Conservation (phyloP, 2,329 filamentous ascomycete genomes). For the Annulohypoxylon truncatum region DNA sequence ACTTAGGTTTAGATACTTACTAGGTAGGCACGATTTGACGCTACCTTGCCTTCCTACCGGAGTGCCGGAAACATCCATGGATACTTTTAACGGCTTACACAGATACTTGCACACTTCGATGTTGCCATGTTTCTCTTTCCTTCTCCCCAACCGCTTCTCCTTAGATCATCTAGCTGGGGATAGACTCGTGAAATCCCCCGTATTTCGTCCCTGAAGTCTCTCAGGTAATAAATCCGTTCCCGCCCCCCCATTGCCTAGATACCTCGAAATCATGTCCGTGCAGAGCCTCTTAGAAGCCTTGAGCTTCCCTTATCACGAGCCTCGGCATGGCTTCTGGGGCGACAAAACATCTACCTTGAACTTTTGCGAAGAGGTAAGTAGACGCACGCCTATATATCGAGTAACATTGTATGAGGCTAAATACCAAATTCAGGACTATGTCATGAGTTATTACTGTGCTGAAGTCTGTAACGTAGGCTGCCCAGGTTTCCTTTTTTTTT, state of each 20-base stretch:
- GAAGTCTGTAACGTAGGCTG: constrained; percentile 74
- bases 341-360: constrained; percentile 79
- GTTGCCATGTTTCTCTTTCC: constrained; percentile 6
- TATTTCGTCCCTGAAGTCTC: neutral
- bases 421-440: constrained; percentile 62
- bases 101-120: neutral
- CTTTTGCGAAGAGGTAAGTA: constrained; percentile 80
- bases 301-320: constrained; percentile 49
- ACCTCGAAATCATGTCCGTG: constrained; percentile 34
- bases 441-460: constrained; percentile 78
- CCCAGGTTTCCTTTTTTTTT: neutral
- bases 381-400: neutral
- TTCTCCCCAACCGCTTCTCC: neutral
- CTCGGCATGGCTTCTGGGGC: constrained; percentile 69
- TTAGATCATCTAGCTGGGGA: neutral
- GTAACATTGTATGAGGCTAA: constrained; percentile 16
- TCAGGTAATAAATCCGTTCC: constrained; percentile 1
- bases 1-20: constrained; percentile 5
- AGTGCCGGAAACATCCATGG: constrained; percentile 28
- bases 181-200: neutral
- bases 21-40: neutral
- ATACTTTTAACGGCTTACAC: constrained; percentile 22
- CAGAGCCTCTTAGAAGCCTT: constrained; percentile 36
- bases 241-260: neutral
- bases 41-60: constrained; percentile 21